Conservation (phyloP, 352 stramenopile species). For the Phytopythium helicoides region DNA sequence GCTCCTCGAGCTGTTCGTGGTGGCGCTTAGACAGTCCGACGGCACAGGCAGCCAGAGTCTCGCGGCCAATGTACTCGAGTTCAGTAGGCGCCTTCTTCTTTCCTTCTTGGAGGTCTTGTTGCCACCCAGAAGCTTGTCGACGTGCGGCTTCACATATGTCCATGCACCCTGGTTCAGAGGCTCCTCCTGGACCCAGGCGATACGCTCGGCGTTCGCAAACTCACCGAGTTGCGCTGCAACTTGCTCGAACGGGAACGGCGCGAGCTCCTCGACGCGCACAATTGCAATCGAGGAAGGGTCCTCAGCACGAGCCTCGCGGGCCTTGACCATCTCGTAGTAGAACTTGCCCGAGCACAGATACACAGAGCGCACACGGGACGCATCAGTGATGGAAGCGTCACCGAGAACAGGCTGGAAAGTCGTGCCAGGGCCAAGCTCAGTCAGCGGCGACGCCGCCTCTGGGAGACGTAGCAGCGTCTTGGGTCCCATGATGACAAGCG, state of each 20-base stretch:
- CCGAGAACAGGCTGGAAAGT: conserved; percentile 66
- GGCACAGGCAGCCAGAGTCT: conserved; percentile 65
- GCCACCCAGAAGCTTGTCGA: conserved; percentile 70
- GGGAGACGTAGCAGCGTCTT: conserved; percentile 75
- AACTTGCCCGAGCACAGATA: conserved; percentile 85
- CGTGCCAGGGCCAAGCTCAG: conserved; percentile 55
- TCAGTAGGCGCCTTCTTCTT: conserved; percentile 11
- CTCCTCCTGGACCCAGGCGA: conserved; percentile 84
- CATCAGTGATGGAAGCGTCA: conserved; percentile 45
- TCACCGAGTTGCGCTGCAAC: conserved; percentile 48
- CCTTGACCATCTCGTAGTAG: conserved; percentile 82
- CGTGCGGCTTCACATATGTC: conserved; percentile 62
- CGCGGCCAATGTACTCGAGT: conserved; percentile 71
- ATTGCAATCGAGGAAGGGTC: conserved; percentile 57
- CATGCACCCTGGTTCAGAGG: conserved; percentile 80
- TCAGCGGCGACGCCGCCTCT: conserved; percentile 63
- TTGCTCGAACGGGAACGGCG: conserved; percentile 82
- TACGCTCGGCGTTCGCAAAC: conserved; percentile 62
- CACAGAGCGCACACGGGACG: conserved; percentile 58
- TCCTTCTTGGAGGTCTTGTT: conserved; percentile 21
- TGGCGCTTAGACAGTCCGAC: conserved; percentile 75
- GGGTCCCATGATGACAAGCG: conserved; percentile 69
- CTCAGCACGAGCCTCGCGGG: conserved; percentile 44
- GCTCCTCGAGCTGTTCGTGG: conserved; percentile 55
- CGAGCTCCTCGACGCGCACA: conserved; percentile 76